Base-by-base conservation (phyloP, 2,329 filamentous ascomycete genomes). In the Lojkania enalia region DNA sequence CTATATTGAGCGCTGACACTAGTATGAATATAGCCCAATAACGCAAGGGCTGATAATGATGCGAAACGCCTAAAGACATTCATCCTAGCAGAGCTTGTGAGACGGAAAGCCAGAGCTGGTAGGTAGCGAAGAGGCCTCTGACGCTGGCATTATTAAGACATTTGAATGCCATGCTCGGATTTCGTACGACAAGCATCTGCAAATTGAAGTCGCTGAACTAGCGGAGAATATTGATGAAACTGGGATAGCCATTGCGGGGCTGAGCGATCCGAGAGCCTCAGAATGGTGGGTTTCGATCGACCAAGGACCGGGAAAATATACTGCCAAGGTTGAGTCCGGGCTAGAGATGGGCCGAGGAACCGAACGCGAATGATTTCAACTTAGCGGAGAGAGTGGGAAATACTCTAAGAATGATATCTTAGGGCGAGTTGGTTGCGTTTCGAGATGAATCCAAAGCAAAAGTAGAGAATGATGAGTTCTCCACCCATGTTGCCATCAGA, bases 1-100 rank as follows among this genome's bases (percentile, higher is more conserved):
- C 49, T 52, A 32, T 52, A 53, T 31, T 67, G 62, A 21, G 60
- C 64, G 30, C 50, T 42, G 35, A 57, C 58, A 27, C 52, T 50
- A 23, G 46, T 25, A 9, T 6, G 9, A 9, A 15, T 11, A 11
- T 21, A 42, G 42, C 5, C 46, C 48, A 7, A 48, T 35, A 3
- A 50, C 21, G 13, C 42, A 43, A 29, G 19, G 18, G 49, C 38
- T 18, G 58, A 62, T 20, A 66, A 46, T 54, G 58, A 61, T 21
- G 55, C 55, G 18, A 63, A 43, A 25, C 53, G 43, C 35, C 39
- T 39, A 19, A 58, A 35, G 20, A 47, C 41, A 42, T 52, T 52
- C 60, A 64, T 64, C 23, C 39, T 57, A 42, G 35, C 5, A 20
- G 13, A 43, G 35, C 35, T 29, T 39, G 23, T 27, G 23, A 7